Base-by-base conservation (phyloP, 2,329 filamentous ascomycete species). In the Scedosporium minutisporum region DNA sequence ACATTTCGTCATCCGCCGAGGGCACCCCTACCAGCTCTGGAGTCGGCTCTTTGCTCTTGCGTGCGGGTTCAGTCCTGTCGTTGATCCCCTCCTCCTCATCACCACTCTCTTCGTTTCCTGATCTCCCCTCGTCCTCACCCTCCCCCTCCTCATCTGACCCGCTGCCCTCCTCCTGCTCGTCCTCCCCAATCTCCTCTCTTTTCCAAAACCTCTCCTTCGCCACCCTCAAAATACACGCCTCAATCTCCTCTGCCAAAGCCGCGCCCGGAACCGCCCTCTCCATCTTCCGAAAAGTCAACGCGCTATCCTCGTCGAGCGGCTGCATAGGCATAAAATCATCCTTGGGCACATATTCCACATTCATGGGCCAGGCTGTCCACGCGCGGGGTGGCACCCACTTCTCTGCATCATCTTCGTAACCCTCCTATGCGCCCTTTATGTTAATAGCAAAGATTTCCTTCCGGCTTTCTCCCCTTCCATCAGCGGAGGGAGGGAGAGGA, bases 341-440 rank as follows among this genome's bases (percentile, higher is more conserved):
- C 16, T 77, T 75, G 1, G 89, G 90, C 6, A 95, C 85, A 27
- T 81, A 75, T 6, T 78, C 75, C 4, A 82, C 78, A 21, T 80
- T 79, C 69, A 96, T 72, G 4, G 93, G 93, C 93, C 93, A 97
- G 0, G 92, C 89, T 18, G 90, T 90, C 93, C 93, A 97, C 4
- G 71, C 66, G 64, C 82, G 84, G 0, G 83, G 78, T 1, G 82
- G 82, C 4, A 72, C 72, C 80, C 83, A 87, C 55, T 48, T 55
- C 33, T 42, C 57, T 4, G 10, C 29, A 9, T 55, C 48, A 12
- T 57, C 42, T 5, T 61, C 46, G n/a, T 61, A 55, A 21, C 38
- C 60, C n/a, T 14, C 29, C 60, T 61, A 27, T 2, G 16, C 6
- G 14, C 27, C 38, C 14, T 33, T 18, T 25, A 6, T 38, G 38